Conservation (phyloP, 1,284 basidiomycete species). For the Sanghuangporus sanghuang region DNA sequence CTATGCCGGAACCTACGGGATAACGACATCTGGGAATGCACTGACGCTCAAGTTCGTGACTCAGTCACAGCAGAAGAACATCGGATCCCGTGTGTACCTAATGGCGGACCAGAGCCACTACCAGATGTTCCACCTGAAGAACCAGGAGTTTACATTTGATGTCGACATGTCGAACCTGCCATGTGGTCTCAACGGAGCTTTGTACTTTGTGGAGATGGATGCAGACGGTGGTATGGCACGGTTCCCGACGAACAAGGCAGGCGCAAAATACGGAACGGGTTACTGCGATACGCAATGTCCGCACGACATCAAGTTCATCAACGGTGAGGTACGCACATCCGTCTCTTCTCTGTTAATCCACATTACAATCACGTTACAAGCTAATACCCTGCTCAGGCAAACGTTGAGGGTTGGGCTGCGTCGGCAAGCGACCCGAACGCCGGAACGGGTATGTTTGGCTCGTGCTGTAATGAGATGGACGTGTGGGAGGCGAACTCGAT, state of each 20-base stretch:
- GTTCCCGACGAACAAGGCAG: constrained; percentile 23
- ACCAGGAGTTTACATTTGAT: constrained; percentile 55
- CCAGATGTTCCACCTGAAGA: constrained; percentile 47
- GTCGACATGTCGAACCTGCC: constrained; percentile 51
- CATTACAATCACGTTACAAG: background rate
- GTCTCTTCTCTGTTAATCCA: background rate
- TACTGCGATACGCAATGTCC: constrained; percentile 33
- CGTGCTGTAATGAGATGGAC: constrained; percentile 54
- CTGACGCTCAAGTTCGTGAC: constrained; percentile 50
- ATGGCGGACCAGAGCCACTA: constrained; percentile 40
- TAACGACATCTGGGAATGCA: constrained; percentile 41
- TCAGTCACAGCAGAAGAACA: constrained; percentile 31
- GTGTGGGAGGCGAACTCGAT: constrained; percentile 51
- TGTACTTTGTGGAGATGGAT: constrained; percentile 32
- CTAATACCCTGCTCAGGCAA: constrained; percentile 31
- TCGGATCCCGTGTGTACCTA: constrained; percentile 56
- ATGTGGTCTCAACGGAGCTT: constrained; percentile 43
- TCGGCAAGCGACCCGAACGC: constrained; percentile 38
- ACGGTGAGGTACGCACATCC: constrained; percentile 29
- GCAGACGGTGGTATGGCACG: constrained; percentile 22
- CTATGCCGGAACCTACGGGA: constrained; percentile 39
- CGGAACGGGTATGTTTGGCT: constrained; percentile 38
- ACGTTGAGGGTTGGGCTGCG: constrained; percentile 38
- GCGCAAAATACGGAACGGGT: constrained; percentile 28
- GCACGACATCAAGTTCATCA: constrained; percentile 31